A percentile compares a stretch with the other conserved stretches of the same genome.
These are phyloP conservation scores for Carex cristatella DNA, from an alignment of 176 grass and related monocot genomes.

Conservation along the genomic window DNA sequence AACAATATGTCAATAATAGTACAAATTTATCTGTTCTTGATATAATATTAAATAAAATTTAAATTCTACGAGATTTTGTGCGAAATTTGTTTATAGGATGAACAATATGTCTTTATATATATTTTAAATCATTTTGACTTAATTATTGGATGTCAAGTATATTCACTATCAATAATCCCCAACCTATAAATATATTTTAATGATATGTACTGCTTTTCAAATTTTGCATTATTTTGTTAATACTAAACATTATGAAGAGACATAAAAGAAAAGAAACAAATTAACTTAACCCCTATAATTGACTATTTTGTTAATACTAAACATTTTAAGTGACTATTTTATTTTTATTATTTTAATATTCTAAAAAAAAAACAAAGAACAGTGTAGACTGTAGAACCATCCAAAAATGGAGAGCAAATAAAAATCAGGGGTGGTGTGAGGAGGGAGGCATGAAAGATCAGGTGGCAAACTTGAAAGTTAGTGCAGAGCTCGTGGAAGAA, in stretches of 20 bases:
- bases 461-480: slow-evolving; percentile 62
- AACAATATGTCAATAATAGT: too few species aligned
- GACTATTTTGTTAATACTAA: not conserved
- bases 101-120: too few species aligned
- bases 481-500: slow-evolving; percentile 62
- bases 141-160: too few species aligned
- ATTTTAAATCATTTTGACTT: too few species aligned
- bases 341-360: not conserved
- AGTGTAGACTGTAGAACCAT: not conserved
- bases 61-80: too few species aligned
- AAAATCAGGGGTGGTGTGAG: slow-evolving; percentile 25
- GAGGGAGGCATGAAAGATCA: slow-evolving; percentile 52
- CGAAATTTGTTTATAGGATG: too few species aligned
- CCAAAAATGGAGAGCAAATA: not conserved
- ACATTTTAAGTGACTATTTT: not conserved
- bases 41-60: too few species aligned
- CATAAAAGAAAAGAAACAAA: not conserved
- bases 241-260: not conserved
- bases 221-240: too few species aligned
- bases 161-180: too few species aligned
- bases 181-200: too few species aligned
- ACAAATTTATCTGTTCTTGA: too few species aligned
- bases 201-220: too few species aligned
- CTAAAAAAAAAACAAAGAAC: not conserved
- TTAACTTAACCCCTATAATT: not conserved